phyloP scores from a whole-genome alignment of 169 alveolate genomes.

The Plasmodium malariae region DNA sequence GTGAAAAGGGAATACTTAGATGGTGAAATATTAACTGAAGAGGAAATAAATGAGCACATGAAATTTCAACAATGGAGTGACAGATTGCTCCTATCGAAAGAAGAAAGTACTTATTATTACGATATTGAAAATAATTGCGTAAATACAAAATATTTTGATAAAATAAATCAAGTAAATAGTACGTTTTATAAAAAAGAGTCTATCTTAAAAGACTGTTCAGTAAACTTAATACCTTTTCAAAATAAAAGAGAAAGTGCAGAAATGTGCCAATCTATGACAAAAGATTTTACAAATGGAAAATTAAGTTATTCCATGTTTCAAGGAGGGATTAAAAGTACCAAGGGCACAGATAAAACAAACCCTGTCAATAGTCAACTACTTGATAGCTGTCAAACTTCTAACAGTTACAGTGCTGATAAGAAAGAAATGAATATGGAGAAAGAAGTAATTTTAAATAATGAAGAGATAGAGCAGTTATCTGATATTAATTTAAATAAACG shows the following conservation, averaged over 20 bases:
- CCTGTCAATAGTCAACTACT: no score
- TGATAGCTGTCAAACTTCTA: no score
- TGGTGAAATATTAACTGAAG: conserved; percentile 72
- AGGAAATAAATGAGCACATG: conserved; percentile 74
- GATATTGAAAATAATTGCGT: conserved; percentile 44
- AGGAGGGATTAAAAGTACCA: neutral
- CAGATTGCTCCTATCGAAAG: conserved; percentile 18
- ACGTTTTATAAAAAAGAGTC: conserved; percentile 30
- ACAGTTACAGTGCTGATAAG: neutral
- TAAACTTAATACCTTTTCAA: conserved; percentile 25
- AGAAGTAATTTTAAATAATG: conserved; percentile 17
- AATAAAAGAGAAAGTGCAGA: conserved; percentile 11
- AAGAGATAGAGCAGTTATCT: conserved; percentile 13
- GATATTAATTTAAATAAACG: conserved; percentile 20
- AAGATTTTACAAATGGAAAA: conserved; percentile 11
- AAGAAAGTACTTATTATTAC: conserved; percentile 11
- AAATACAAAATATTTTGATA: conserved; percentile 46
- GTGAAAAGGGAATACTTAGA: conserved; percentile 17
- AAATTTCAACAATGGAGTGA: conserved; percentile 76
- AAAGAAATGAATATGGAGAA: neutral
- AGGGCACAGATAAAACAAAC: no score
- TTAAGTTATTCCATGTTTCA: no score
- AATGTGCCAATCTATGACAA: conserved; percentile 26
- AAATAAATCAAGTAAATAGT: conserved; percentile 51
- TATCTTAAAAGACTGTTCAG: conserved; percentile 11